phyloP scores from a whole-genome alignment of 2,329 filamentous ascomycete genomes.

The Alternaria hordeiaustralica region DNA sequence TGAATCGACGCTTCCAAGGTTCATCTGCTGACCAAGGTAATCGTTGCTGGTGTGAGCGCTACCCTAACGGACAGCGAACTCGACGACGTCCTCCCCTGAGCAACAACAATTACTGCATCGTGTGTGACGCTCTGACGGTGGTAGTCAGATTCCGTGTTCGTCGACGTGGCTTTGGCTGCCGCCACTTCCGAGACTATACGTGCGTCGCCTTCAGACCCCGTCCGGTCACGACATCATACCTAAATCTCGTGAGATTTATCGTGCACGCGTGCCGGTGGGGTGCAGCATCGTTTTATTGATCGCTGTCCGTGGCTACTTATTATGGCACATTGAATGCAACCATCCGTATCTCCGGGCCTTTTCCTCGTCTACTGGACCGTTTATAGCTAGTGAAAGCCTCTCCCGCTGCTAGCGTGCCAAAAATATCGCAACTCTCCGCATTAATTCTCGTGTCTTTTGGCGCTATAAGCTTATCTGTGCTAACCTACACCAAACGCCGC shows the following conservation, averaged over 20 bases:
- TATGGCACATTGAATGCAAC: conserved; percentile 38
- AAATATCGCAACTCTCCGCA: conserved; percentile 40
- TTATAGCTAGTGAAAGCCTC: conserved; percentile 22
- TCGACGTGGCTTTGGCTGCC: background rate
- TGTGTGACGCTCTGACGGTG: background rate
- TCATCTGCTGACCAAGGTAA: background rate
- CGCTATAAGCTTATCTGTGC: conserved; percentile 42
- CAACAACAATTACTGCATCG: background rate
- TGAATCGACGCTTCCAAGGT: background rate
- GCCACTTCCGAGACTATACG: background rate
- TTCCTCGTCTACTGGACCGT: conserved; percentile 28
- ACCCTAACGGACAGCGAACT: background rate
- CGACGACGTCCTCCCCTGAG: background rate
- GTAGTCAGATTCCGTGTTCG: background rate
- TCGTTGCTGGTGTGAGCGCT: background rate
- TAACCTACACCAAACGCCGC: conserved; percentile 23
- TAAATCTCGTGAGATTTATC: conserved; percentile 8
- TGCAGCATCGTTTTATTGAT: conserved; percentile 40
- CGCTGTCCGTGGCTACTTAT: conserved; percentile 28
- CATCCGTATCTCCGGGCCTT: conserved; percentile 34
- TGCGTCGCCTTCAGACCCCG: background rate
- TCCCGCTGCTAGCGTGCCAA: conserved; percentile 36
- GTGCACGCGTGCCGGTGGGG: conserved; percentile 14
- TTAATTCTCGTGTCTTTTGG: conserved; percentile 32
- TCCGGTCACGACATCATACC: conserved; percentile 3